phyloP scores from a whole-genome alignment of 2,329 filamentous ascomycete species.

The Hymenoscyphus infarciens region DNA sequence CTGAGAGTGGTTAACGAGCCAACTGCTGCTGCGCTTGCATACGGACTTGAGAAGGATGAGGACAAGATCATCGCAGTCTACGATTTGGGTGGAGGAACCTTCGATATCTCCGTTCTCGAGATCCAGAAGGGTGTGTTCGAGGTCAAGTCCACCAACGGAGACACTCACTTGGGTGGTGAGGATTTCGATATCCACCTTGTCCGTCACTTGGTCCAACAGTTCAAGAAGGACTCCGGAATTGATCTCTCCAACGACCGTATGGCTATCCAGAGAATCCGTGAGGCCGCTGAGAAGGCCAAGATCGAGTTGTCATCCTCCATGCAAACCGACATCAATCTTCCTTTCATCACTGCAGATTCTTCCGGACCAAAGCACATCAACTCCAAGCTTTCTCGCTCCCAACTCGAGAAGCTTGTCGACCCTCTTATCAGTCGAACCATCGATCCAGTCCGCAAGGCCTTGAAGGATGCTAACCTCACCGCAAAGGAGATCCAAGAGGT shows the following conservation, averaged over 20 bases:
- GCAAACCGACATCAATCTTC: slow-evolving; percentile 96
- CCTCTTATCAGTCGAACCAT: slow-evolving; percentile 82
- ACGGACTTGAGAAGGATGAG: slow-evolving; percentile 91
- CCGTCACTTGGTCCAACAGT: slow-evolving; percentile 87
- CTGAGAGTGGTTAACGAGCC: slow-evolving; percentile 98
- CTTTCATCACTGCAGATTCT: slow-evolving; percentile 95
- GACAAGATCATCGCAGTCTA: slow-evolving; percentile 92
- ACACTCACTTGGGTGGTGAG: slow-evolving; percentile 96
- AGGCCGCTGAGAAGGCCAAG: slow-evolving; percentile 99
- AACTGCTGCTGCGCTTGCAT: slow-evolving; percentile 90
- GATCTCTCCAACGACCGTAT: slow-evolving; percentile 91
- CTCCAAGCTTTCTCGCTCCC: slow-evolving; percentile 84
- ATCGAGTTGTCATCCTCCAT: slow-evolving; percentile 94
- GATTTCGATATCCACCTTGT: slow-evolving; percentile 96
- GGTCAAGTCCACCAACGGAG: slow-evolving; percentile 98
- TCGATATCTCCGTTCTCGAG: slow-evolving; percentile 97
- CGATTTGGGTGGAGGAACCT: slow-evolving; percentile 97
- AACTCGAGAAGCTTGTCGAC: slow-evolving; percentile 91
- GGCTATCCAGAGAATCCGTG: slow-evolving; percentile 98
- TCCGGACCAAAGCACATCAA: slow-evolving; percentile 98
- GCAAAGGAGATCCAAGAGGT: slow-evolving; percentile 96
- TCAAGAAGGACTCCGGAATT: slow-evolving; percentile 93
- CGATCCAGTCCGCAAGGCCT: slow-evolving; percentile 90
- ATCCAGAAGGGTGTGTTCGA: slow-evolving; percentile 98
- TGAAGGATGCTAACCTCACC: slow-evolving; percentile 90